Base-by-base conservation (phyloP, 2,329 filamentous ascomycete species). In the Ceratocystis lukuohia region DNA sequence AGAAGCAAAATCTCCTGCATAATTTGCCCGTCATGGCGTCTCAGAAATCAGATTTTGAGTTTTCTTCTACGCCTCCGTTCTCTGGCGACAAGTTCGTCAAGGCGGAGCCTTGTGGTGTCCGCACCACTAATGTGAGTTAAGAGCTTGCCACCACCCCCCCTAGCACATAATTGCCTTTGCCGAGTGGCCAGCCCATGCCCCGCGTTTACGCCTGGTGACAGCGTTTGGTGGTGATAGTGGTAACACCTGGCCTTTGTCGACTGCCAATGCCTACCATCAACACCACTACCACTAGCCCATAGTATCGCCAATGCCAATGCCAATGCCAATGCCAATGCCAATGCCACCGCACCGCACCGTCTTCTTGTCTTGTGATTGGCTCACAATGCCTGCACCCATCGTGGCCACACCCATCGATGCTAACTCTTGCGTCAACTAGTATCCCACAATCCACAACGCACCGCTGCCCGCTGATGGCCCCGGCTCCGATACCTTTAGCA, bases 391-490 rank as follows among this genome's bases (percentile, higher is more conserved):
- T 50, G 22, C 50, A 25, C 15, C 20, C 41, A 30, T 20, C 25
- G 4, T 6, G 25, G 3, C 12, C 3, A 12, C 44, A 6, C 33
- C 17, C n/a, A 3, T 62, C 61, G 12, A 41, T 12, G 37, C 68
- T 68, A 62, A 65, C 53, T 61, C 64, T 12, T 64, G 75, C 74
- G 50, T 74, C 69, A 67, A 71, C 68, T 73, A 95, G 92, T 93
- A 85, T 73, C 88, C 90, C 41, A 79, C 91, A 69, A 97, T 97
- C 79, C 89, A 95, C 75, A 97, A 97, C 84, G 89, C 87, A 62
- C 91, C 94, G 70, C 85, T 97, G 56, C 94, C 94, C 46, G 93
- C 92, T 70, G 94, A 99, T 76, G 89, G 85, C 63, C 80, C 91
- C 64, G 89, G 91, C 70, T 86, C 83, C 76, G 91, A 96, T 71